Percentiles rank a stretch among this genome's conserved stretches.
These are phyloP conservation scores for Macrophomina phaseolina DNA, from an alignment of 2,329 filamentous ascomycete species.

Conservation along the genomic window DNA sequence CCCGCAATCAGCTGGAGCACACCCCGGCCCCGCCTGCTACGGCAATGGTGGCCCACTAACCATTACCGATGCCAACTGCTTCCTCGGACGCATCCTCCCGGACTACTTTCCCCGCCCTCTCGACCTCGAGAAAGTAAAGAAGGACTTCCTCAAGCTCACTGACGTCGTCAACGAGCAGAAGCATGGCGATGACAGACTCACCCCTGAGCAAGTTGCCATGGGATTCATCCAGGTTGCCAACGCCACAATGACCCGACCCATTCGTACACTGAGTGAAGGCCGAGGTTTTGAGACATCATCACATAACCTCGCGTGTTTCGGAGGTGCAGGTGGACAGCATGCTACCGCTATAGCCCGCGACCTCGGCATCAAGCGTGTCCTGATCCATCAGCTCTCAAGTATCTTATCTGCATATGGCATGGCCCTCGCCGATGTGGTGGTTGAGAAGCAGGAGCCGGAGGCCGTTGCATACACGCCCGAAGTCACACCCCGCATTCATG, in stretches of 20 bases:
- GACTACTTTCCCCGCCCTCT: conserved; percentile 45
- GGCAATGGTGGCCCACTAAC: conserved; percentile 86
- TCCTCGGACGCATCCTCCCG: conserved; percentile 68
- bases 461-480: conserved; percentile 57
- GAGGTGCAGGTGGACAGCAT: conserved; percentile 47
- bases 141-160: conserved; percentile 49
- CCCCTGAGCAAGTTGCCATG: conserved; percentile 37
- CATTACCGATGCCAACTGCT: conserved; percentile 82
- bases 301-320: conserved; percentile 39
- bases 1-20: conserved; percentile 85
- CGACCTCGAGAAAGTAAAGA: conserved; percentile 58
- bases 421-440: conserved; percentile 30
- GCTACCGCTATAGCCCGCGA: conserved; percentile 51
- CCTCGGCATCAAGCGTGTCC: conserved; percentile 51
- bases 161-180: conserved; percentile 49
- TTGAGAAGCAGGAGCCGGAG: conserved; percentile 76
- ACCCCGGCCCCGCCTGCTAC: conserved; percentile 90
- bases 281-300: conserved; percentile 34
- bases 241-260: conserved; percentile 41
- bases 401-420: conserved; percentile 58
- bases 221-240: conserved; percentile 39
- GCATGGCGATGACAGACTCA: conserved; percentile 52
- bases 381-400: conserved; percentile 54
- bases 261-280: conserved; percentile 38
- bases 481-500: conserved; percentile 55